Percentiles rank a stretch among this genome's conserved stretches.
Evolutionary conservation across 768 basidiomycete genomes (phyloP).

Genomic region (Leccinum incarnatum): DNA sequence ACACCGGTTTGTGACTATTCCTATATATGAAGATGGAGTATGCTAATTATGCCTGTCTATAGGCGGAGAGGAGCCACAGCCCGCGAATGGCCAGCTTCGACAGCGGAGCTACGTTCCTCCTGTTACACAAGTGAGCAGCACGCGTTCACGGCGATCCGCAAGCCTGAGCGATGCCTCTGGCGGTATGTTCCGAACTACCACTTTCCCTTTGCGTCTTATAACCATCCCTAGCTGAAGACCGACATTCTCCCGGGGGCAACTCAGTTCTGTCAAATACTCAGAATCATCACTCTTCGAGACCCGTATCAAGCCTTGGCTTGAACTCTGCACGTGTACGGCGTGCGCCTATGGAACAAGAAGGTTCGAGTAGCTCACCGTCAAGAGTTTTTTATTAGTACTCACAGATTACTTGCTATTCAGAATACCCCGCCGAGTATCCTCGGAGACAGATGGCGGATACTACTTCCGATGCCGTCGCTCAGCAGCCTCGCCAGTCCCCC

Average conservation of each 20-base stretch:
- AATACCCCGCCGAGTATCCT: slow-evolving; percentile 26
- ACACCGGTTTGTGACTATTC: slow-evolving; percentile 33
- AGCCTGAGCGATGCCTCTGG: slow-evolving; percentile 65
- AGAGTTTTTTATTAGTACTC: slow-evolving; percentile 1
- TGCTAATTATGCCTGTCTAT: slow-evolving; percentile 24
- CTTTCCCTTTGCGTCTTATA: slow-evolving; percentile 26
- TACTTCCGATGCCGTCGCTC: slow-evolving; percentile 14
- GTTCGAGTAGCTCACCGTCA: slow-evolving; percentile 21
- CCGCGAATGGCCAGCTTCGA: slow-evolving; percentile 23
- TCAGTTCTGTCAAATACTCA: slow-evolving; percentile 18
- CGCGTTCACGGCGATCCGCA: slow-evolving; percentile 71
- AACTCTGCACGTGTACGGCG: slow-evolving; percentile 38
- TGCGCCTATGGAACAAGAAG: slow-evolving; percentile 48
- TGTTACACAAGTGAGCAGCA: slow-evolving; percentile 38
- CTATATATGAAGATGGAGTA: slow-evolving; percentile 10
- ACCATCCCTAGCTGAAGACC: slow-evolving; percentile 27
- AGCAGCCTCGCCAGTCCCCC: slow-evolving; percentile 49
- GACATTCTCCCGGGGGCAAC: slow-evolving; percentile 22
- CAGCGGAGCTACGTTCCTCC: slow-evolving; percentile 28
- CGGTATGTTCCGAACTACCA: slow-evolving; percentile 23
- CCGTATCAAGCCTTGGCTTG: slow-evolving; percentile 44
- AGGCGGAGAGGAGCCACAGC: slow-evolving; percentile 32
- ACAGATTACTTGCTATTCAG: slow-evolving; percentile 15
- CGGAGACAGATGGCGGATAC: slow-evolving; percentile 17
- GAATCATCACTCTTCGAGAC: slow-evolving; percentile 33